Evolutionary conservation across 129 eudicot genomes (phyloP).

Genomic region (Centaurea solstitialis): DNA sequence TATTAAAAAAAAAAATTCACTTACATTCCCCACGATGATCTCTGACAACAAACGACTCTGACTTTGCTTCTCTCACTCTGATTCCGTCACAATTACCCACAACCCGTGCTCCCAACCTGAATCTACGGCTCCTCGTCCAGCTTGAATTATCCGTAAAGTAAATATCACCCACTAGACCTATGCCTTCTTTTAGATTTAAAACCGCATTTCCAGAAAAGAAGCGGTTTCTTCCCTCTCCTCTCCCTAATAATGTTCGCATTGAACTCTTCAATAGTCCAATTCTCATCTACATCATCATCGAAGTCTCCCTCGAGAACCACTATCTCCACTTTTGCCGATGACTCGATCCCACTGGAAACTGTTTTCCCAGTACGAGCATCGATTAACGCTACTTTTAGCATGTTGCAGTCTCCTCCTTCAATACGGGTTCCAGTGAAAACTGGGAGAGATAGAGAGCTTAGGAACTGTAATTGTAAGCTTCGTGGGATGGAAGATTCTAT

Average conservation of each 20-base stretch:
- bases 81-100: conserved; percentile 58
- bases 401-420: conserved; percentile 77
- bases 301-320: conserved; percentile 97
- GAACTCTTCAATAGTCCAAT: conserved; percentile 79
- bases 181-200: conserved; percentile 62
- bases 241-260: conserved; percentile 66
- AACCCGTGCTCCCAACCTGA: conserved; percentile 82
- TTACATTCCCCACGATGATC: conserved; percentile 99
- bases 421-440: conserved; percentile 93
- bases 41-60: conserved; percentile 80
- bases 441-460: conserved; percentile 68
- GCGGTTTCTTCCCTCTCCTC: conserved; percentile 88
- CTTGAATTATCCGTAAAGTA: conserved; percentile 93
- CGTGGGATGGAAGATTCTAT: conserved; percentile 47
- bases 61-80: conserved; percentile 82
- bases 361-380: conserved; percentile 63
- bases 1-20: too few relatives aligned
- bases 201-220: conserved; percentile 70
- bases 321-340: conserved; percentile 79
- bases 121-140: conserved; percentile 97
- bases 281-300: conserved; percentile 53
- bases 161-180: conserved; percentile 67
- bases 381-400: conserved; percentile 61
- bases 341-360: conserved; percentile 54
- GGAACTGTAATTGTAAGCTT: conserved; percentile 63